These are phyloP conservation scores for Calocera cornea DNA, from an alignment of 768 basidiomycete species.

Conservation along the genomic window DNA sequence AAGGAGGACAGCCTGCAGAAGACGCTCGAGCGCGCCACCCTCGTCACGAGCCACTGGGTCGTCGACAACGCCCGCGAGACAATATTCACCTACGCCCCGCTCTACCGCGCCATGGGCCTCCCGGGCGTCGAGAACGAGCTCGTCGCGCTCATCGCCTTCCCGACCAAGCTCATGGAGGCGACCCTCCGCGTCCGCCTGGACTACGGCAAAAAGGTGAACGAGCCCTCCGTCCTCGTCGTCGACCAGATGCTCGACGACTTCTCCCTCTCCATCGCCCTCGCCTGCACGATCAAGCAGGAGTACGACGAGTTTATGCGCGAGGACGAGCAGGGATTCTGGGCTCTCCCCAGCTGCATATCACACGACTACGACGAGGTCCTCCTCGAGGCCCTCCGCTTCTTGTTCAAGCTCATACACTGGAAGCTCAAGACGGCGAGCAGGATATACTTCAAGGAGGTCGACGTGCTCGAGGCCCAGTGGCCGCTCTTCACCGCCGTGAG, in stretches of 20 bases:
- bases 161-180: conserved; percentile 86
- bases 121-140: conserved; percentile 83
- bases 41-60: conserved; percentile 69
- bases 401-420: conserved; percentile 91
- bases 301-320: conserved; percentile 84
- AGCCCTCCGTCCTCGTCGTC: conserved; percentile 79
- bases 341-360: conserved; percentile 72
- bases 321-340: conserved; percentile 79
- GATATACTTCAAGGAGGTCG: conserved; percentile 95
- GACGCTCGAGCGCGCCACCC: conserved; percentile 82
- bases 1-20: conserved; percentile 95
- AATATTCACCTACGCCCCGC: conserved; percentile 60
- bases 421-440: conserved; percentile 87
- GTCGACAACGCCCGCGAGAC: conserved; percentile 76
- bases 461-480: conserved; percentile 94
- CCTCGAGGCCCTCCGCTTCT: conserved; percentile 69
- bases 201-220: conserved; percentile 74
- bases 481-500: conserved; percentile 88
- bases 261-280: conserved; percentile 77
- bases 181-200: conserved; percentile 78
- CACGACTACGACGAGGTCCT: conserved; percentile 85
- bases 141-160: conserved; percentile 87
- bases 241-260: conserved; percentile 91
- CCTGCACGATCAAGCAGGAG: conserved; percentile 88
- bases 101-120: conserved; percentile 78